phyloP scores from a whole-genome alignment of 164 flowering plant species.

The grape (Vitis vinifera) region ASM3070453v1 NC_081822.1:11447001-11447500 shows the following conservation, averaged over 20 bases:
- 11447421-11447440: slow-evolving; percentile 87
- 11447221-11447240: slow-evolving; percentile 73
- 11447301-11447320: slow-evolving; percentile 77
- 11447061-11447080: slow-evolving; percentile 81
- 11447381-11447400: slow-evolving; percentile 76
- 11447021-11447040: slow-evolving; percentile 70
- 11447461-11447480: slow-evolving; percentile 78
- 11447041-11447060: slow-evolving; percentile 86
- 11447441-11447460: slow-evolving; percentile 84
- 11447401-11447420: slow-evolving; percentile 80
- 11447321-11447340: slow-evolving; percentile 94
- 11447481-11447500: slow-evolving; percentile 64
- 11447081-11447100: slow-evolving; percentile 95
- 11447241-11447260: slow-evolving; percentile 84
- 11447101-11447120: slow-evolving; percentile 91
- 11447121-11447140: slow-evolving; percentile 89
- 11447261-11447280: slow-evolving; percentile 91
- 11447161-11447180: slow-evolving; percentile 84
- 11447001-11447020: slow-evolving; percentile 65
- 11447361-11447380: slow-evolving; percentile 77
- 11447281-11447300: slow-evolving; percentile 80
- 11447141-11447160: slow-evolving; percentile 85
- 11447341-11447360: slow-evolving; percentile 56
- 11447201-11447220: slow-evolving; percentile 91
- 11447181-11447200: slow-evolving; percentile 88